Base-by-base conservation (phyloP, 225 moss, liverwort and hornwort genomes). In the Physcomitrium patens region DNA sequence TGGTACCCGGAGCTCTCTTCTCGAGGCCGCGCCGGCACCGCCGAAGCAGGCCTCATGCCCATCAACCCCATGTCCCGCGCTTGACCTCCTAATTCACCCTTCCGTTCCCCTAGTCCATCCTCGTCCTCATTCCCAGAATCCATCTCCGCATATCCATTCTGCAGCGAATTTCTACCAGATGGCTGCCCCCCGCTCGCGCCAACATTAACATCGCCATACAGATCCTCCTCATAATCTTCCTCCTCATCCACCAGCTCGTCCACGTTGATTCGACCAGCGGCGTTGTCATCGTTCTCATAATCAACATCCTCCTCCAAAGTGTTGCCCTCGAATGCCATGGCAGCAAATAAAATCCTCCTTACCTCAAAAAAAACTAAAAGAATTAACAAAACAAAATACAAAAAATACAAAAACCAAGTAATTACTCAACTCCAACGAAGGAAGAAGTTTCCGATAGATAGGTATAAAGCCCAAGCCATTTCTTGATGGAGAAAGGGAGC, bases 221-320 rank as follows among this genome's bases (percentile, higher is more conserved):
- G 91, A 74, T 93, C 99, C 18, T 99, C 95, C 18, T 99, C 95
- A 12, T 93, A 99, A 22, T 99, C 97, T 0, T 94, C 92, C 27
- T 94, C 96, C 15, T 94, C 97, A 46, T 37, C 31, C 31, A 37
- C 5, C 31, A 88, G 87, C 75, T 94, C 88, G 57, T 92, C 96
- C 43, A 89, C 94, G 18, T 86, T 85, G 53, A 94, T 55, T 77
- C 91, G 44, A n/a, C 74, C 77, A 10, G 70, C 18, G 31, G 89
- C 95, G 10, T 84, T 79, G 46, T 93, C 91, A n/a, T 97, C 96
- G 41, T 90, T 94, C 70, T 94, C 94, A 65, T 97, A 97, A 77
- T 97, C 96, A 3, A 97, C 94, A 80, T 97, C 96, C 84, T 97
- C 97, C 49, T 97, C 96, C 67, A 37, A 37, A 1, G 87, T 92